Conservation (phyloP, 2,329 filamentous ascomycete genomes). For the Epichloe sibirici region DNA sequence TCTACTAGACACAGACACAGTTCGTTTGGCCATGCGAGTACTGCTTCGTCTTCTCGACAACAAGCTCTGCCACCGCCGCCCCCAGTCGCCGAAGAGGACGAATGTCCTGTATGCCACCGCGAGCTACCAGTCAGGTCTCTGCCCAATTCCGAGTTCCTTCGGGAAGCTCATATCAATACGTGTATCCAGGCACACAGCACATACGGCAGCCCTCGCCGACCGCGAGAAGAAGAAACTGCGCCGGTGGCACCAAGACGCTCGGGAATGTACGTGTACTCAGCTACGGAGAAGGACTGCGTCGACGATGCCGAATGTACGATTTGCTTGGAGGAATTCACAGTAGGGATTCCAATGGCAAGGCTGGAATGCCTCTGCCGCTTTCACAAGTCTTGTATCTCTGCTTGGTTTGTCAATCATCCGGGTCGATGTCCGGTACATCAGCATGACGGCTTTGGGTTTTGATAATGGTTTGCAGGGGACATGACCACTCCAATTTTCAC, state of each 20-base stretch:
- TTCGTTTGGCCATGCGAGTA: constrained; percentile 13
- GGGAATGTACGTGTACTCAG: constrained; percentile 51
- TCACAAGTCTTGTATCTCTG: constrained; percentile 46
- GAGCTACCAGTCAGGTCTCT: constrained; percentile 51
- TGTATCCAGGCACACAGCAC: constrained; percentile 46
- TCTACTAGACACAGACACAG: constrained; percentile 17
- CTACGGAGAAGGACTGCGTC: constrained; percentile 58
- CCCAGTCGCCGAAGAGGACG: constrained; percentile 58
- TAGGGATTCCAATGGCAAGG: constrained; percentile 50
- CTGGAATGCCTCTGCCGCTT: constrained; percentile 56
- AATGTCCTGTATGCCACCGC: constrained; percentile 64
- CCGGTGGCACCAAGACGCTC: constrained; percentile 31
- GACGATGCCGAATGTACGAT: constrained; percentile 57
- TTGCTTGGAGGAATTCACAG: constrained; percentile 53
- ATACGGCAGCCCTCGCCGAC: constrained; percentile 27
- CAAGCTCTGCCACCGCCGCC: constrained; percentile 31
- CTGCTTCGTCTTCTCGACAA: constrained; percentile 24
- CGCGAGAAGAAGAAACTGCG: constrained; percentile 14
- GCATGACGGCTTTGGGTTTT: constrained; percentile 47
- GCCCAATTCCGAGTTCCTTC: constrained; percentile 39
- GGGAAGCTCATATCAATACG: constrained; percentile 44
- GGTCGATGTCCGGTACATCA: constrained; percentile 55
- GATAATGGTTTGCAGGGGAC: not conserved
- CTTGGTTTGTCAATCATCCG: constrained; percentile 51
- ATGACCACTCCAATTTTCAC: no score